A percentile compares a stretch with the other conserved stretches of the same genome.
These are phyloP conservation scores for Bocquillonia castaneifolia DNA, from an alignment of 441 rosid genomes.

Conservation along the genomic window DNA sequence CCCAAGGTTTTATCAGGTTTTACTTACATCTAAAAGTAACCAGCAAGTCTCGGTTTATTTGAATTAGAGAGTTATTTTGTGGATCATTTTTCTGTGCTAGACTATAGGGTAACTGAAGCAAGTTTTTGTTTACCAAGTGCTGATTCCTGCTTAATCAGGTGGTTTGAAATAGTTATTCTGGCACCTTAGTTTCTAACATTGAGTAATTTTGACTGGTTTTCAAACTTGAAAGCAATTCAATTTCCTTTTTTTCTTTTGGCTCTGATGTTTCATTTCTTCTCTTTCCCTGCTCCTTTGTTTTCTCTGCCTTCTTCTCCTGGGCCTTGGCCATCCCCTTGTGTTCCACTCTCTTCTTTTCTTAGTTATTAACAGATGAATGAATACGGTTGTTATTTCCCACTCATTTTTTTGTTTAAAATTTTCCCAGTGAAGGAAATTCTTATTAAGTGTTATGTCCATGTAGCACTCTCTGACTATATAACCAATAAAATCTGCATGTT, in stretches of 20 bases:
- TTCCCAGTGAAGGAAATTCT: background rate
- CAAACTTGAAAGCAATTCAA: background rate
- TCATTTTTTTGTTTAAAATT: background rate
- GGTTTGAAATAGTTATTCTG: background rate
- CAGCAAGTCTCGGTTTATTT: background rate
- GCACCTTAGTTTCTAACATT: background rate
- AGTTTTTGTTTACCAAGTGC: background rate
- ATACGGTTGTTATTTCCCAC: background rate
- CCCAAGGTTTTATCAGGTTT: constrained; percentile 90
- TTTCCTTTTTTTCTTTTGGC: too few species aligned
- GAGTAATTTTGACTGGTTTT: background rate
- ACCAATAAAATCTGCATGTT: background rate
- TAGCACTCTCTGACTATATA: constrained; percentile 1
- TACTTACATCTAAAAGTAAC: constrained; percentile 17
- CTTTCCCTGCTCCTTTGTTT: background rate
- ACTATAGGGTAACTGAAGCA: background rate
- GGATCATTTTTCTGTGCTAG: background rate
- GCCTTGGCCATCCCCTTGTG: background rate
- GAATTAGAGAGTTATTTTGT: background rate
- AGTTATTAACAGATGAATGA: background rate
- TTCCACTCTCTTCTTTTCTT: background rate
- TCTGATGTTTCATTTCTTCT: background rate
- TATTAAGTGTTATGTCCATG: background rate
- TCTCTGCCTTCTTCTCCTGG: background rate
- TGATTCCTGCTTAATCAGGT: background rate